Conservation (phyloP, 108 stramenopile species). For the Skeletonema tropicum region DNA sequence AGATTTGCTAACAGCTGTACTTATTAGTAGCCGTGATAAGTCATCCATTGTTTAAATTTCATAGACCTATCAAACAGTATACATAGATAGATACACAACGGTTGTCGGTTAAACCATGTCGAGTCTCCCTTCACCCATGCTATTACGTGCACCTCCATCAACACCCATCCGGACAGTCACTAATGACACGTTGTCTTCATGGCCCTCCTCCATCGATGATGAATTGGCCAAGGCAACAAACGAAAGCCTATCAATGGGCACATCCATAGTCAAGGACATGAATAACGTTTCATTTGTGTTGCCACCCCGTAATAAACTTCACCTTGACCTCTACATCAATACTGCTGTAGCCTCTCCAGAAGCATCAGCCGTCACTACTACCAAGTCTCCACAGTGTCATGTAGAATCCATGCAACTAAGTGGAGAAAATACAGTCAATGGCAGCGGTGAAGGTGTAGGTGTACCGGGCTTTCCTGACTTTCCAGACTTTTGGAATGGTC, state of each 20-base stretch:
- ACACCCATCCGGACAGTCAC: not conserved
- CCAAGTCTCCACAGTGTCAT: not conserved
- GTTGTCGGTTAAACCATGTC: not conserved
- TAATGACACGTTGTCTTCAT: not conserved
- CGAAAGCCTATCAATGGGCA: slow-evolving; percentile 25
- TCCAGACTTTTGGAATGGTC: slow-evolving; percentile 44
- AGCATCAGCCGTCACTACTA: not conserved
- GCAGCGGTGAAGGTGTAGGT: not conserved
- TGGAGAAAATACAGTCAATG: not conserved
- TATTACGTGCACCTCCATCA: not conserved
- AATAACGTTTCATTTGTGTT: slow-evolving; percentile 19
- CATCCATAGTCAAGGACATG: slow-evolving; percentile 19
- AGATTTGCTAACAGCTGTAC: no score
- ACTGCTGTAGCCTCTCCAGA: slow-evolving; percentile 2
- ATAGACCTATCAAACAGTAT: no score
- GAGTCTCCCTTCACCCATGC: not conserved
- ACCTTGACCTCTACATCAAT: slow-evolving; percentile 34
- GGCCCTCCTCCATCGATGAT: slow-evolving; percentile 31
- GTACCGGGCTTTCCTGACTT: slow-evolving; percentile 61
- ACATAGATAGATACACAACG: no score
- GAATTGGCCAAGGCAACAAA: slow-evolving; percentile 21
- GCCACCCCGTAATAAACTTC: slow-evolving; percentile 21
- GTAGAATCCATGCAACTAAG: not conserved
- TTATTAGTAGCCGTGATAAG: no score
- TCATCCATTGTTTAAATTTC: no score